phyloP scores from a whole-genome alignment of 2,329 filamentous ascomycete genomes.

The Aureobasidium subglaciale region DNA sequence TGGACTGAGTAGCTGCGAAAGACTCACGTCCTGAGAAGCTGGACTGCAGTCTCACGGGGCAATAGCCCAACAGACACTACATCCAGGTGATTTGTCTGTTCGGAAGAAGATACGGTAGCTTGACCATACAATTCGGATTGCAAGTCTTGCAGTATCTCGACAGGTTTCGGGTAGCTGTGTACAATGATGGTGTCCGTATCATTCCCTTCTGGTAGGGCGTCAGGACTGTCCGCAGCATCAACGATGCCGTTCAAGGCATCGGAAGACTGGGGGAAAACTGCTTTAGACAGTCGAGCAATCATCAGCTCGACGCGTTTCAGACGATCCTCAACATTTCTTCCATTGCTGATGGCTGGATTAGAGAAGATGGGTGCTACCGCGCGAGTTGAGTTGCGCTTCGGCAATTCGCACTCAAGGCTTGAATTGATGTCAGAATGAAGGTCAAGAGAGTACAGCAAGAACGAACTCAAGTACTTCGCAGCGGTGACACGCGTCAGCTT shows the following conservation, averaged over 20 bases:
- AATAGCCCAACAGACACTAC: not conserved
- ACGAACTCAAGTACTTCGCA: conserved; percentile 14
- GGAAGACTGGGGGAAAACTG: not conserved
- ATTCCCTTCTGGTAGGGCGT: not conserved
- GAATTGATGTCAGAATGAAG: not conserved
- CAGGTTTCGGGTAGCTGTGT: conserved; percentile 6
- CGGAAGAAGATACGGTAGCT: not conserved
- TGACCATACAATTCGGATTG: conserved; percentile 4
- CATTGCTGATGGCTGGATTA: not conserved
- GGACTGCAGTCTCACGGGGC: not conserved
- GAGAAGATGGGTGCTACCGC: not conserved
- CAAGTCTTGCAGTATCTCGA: conserved; percentile 10
- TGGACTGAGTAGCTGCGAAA: too few species aligned
- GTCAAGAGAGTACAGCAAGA: not conserved
- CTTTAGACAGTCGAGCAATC: not conserved
- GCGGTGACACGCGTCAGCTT: not conserved
- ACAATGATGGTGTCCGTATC: not conserved
- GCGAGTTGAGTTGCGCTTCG: not conserved
- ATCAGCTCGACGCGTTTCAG: not conserved
- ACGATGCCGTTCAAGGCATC: not conserved
- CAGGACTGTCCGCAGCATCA: not conserved
- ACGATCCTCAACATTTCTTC: not conserved
- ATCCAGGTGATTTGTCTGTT: not conserved
- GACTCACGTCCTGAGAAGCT: conserved; percentile 7
- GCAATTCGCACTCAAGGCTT: not conserved